Evolutionary conservation across 2,329 filamentous ascomycete genomes (phyloP), one percentile per base, ranked within the genome.

Genomic region (Metarhizium anisopliae): DNA sequence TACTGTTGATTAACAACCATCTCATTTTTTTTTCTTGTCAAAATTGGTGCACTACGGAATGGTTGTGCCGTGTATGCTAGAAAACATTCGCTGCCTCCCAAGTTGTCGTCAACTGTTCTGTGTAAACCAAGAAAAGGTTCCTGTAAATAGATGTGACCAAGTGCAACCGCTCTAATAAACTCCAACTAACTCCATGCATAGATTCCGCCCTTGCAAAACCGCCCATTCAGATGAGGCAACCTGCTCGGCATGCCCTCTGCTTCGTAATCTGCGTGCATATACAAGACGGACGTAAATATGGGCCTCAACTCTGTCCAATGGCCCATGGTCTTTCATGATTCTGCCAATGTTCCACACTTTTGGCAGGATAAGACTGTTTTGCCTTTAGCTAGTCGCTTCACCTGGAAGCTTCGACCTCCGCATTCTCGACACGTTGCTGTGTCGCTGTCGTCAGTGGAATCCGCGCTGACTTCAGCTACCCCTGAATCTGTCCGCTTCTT

Each of bases 401-500:
- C 25, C 47, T 52, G 38, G n/a, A 58, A 47, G 45, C 45, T 43
- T 40, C 35, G 47, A 13, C 56, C 51, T n/a, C 58, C 56, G 35
- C 56, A 57, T 52, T 42, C 57, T 6, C 56, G 54, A 42, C 55
- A 57, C 42, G 49, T 35, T 18, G 50, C 52, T n/a, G 57, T 47
- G 56, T 54, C 57, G 57, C 52, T 55, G 7, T 57, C 54, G 16
- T 64, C 63, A 13, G 57, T 59, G 8, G 64, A 66, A 13, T 67
- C 66, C 6, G 59, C 59, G 52, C 67, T 69, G 54, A 69, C 62
- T 35, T 65, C 64, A 1, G 65, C 69, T 20, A 71, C 61, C 0
- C 68, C 68, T 32, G 69, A 70, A 54, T 71, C 69, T 14, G 66
- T 65, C 25, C 67, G 62, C 57, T 67, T 67, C 60, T 69, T 69